Evolutionary conservation across 352 stramenopile species (phyloP).

Genomic region (Globisporangium yorkense): DNA sequence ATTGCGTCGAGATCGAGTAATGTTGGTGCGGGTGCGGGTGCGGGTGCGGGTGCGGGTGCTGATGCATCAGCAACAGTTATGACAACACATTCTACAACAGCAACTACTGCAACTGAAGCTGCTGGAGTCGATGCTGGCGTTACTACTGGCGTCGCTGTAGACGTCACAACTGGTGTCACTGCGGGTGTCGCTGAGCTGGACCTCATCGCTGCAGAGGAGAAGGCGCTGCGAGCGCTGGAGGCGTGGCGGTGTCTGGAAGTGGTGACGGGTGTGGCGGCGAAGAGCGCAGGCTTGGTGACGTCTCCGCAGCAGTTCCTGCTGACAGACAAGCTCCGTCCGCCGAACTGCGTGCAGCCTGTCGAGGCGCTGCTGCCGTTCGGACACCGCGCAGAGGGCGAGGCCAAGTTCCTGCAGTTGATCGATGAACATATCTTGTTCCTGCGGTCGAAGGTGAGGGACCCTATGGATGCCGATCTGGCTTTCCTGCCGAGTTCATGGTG

Average conservation of each 20-base stretch:
- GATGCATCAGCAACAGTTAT: neutral
- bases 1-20: neutral
- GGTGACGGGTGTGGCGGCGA: constrained; percentile 26
- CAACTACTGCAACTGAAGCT: neutral
- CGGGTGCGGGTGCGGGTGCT: neutral
- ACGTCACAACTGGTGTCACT: too few species aligned
- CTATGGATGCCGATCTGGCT: too few species aligned
- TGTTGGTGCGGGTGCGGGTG: too few species aligned
- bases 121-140: too few species aligned
- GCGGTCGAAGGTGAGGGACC: constrained; percentile 50
- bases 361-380: constrained; percentile 62
- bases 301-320: constrained; percentile 43
- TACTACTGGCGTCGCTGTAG: neutral
- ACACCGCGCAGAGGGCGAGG: constrained; percentile 41
- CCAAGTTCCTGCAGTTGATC: constrained; percentile 61
- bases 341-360: constrained; percentile 45
- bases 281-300: constrained; percentile 18
- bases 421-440: constrained; percentile 47
- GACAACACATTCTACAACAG: neutral
- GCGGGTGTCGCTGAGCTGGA: neutral
- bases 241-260: constrained; percentile 67
- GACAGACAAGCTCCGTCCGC: constrained; percentile 25
- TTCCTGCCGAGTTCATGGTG: too few species aligned
- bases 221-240: constrained; percentile 46
- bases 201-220: constrained; percentile 10